Evolutionary conservation across 495 filamentous ascomycete genomes (phyloP), one percentile per base, ranked within the genome.

Genomic region (Penicillium silybi): DNA sequence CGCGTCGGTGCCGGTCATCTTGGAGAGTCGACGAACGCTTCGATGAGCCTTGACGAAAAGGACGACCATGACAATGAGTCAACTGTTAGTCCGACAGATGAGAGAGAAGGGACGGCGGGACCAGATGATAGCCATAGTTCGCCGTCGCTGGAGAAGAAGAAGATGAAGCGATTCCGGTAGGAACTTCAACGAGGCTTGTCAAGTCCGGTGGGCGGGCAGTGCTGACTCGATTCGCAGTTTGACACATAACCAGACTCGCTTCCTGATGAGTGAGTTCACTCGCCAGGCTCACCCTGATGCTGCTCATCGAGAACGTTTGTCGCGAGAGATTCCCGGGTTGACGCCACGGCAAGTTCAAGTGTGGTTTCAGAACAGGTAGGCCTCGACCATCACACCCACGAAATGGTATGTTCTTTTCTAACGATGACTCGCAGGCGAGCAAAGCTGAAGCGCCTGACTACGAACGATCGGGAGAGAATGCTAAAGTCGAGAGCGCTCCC

Each of bases 331-430:
- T 46, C 92, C 92, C 39, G 92, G 92, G 9, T 73, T 97, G 40
- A 96, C 88, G 52, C 90, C 92, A 37, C 83, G 92, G 51, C 92
- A 97, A 65, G 92, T 97, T 8, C 92, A 97, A 73, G 92, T 97
- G 52, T 97, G 92, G 92, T 97, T 97, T 69, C 92, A 97, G 70
- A 97, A 97, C 71, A 84, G 92, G 92, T 96, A 79, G 57, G 79
- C 66, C 46, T 50, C 62, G 43, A 53, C 59, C 53, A 6, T 34
- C 35, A 47, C 16, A 13, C 23, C 19, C 37, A 32, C 8, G 9
- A 15, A 13, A 32, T 32, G 16, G 16, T 18, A 41, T 39, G 35
- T 6, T 23, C n/a, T 32, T 42, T 53, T 43, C 62, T 75, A 59
- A 74, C 65, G 26, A 48, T 13, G 10, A 18, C 11, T 49, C 50